phyloP scores from a whole-genome alignment of 2,329 filamentous ascomycete genomes.

The Sarocladium brachiariae region DNA sequence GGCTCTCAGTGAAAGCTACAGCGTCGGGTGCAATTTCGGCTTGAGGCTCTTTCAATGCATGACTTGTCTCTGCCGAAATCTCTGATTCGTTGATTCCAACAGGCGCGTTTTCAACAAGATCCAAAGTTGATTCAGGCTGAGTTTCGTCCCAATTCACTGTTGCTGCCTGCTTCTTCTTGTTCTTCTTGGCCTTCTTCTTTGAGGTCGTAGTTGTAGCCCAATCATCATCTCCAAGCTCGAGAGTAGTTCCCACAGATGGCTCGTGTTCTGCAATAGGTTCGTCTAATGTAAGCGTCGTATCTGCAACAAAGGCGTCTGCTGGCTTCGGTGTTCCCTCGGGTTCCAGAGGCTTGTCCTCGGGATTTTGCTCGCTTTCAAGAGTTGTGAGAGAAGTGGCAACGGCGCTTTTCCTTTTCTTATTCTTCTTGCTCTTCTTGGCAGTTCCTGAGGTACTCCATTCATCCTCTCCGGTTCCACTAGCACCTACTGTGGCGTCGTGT shows the following conservation, averaged over 20 bases:
- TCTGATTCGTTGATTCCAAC: not conserved
- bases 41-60: not conserved
- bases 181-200: conserved; percentile 27
- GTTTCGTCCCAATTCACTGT: conserved; percentile 14
- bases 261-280: too few relatives aligned
- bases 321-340: not conserved
- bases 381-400: not conserved
- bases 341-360: not conserved
- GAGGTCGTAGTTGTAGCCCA: conserved; percentile 14
- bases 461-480: conserved; percentile 11
- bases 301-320: not conserved
- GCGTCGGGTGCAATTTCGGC: not conserved
- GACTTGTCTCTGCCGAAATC: not conserved
- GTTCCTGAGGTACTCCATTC: conserved; percentile 15
- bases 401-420: conserved; percentile 23
- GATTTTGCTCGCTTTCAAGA: not conserved
- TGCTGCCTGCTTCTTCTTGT: conserved; percentile 24
- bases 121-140: conserved; percentile 11
- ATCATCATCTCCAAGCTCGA: not conserved
- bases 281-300: too few relatives aligned
- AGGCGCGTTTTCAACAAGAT: not conserved
- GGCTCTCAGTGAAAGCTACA: not conserved
- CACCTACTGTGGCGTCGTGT: not conserved
- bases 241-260: not conserved
- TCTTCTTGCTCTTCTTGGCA: conserved; percentile 27